Percentiles rank a stretch among this genome's conserved stretches.
Conservation (phyloP, 2,329 filamentous ascomycete species). For the Pseudocercospora vitis region DNA sequence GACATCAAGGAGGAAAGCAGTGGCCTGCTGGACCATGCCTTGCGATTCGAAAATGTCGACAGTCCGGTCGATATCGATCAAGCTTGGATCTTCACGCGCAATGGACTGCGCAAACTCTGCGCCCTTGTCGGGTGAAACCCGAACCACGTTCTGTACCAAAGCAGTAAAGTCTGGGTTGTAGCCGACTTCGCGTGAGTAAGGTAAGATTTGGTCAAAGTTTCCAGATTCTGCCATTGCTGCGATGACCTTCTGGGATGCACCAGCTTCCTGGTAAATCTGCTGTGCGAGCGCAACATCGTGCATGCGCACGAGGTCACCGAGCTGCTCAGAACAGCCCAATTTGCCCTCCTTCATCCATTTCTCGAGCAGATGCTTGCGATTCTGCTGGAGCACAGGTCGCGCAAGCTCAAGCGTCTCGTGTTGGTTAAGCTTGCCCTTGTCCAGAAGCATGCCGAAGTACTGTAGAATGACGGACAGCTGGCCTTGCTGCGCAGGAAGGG, state of each 20-base stretch:
- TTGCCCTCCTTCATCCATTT: conserved; percentile 98
- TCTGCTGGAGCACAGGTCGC: conserved; percentile 86
- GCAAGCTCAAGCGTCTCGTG: conserved; percentile 94
- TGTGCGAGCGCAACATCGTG: conserved; percentile 88
- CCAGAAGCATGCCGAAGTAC: conserved; percentile 95
- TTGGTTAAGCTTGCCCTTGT: conserved; percentile 89
- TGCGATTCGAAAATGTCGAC: conserved; percentile 98
- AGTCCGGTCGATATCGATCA: conserved; percentile 90
- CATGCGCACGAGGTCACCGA: conserved; percentile 88
- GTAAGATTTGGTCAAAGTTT: conserved; percentile 94
- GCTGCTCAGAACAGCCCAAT: conserved; percentile 90
- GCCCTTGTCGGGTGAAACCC: conserved; percentile 72
- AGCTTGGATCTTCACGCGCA: conserved; percentile 81
- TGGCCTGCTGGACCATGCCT: conserved; percentile 95
- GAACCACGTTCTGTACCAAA: conserved; percentile 86
- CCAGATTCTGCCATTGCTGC: conserved; percentile 93
- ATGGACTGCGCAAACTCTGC: conserved; percentile 91
- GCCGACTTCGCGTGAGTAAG: conserved; percentile 79
- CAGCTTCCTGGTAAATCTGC: conserved; percentile 85
- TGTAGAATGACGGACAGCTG: conserved; percentile 93
- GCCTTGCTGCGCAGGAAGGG: conserved; percentile 72
- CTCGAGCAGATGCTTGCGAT: conserved; percentile 91
- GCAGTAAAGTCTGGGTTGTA: conserved; percentile 96
- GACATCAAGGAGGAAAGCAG: conserved; percentile 94
- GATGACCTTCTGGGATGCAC: conserved; percentile 89